Percentiles rank a stretch among this genome's conserved stretches.
Conservation (phyloP, 306 rosid genomes). For the Crataegus laevigata region DNA sequence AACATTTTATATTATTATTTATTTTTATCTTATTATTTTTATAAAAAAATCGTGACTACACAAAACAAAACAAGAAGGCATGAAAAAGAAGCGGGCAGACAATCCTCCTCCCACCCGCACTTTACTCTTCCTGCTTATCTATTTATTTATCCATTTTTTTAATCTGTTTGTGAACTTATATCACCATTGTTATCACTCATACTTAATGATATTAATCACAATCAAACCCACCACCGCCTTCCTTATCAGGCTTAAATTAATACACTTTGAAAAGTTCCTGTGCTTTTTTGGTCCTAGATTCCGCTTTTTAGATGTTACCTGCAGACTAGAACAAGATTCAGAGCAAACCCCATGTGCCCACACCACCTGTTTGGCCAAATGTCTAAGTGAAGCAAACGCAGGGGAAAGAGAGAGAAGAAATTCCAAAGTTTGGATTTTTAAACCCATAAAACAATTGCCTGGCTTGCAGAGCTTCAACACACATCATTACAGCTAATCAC, state of each 20-base stretch:
- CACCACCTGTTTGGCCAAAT: slow-evolving; percentile 23
- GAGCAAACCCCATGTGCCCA: slow-evolving; percentile 43
- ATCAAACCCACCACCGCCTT: neutral
- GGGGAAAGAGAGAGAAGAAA: neutral
- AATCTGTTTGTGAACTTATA: neutral
- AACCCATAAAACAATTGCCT: slow-evolving; percentile 15
- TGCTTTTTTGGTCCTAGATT: neutral
- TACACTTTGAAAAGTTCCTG: neutral
- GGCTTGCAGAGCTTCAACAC: slow-evolving; percentile 13
- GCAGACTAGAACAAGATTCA: neutral
- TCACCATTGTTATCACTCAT: neutral
- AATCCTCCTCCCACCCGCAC: neutral
- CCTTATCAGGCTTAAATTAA: neutral
- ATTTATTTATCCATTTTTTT: neutral
- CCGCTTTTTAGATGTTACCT: neutral
- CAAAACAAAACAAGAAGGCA: no score
- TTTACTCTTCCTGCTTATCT: neutral
- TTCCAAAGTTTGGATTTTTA: neutral
- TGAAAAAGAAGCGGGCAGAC: no score
- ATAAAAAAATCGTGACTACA: no score
- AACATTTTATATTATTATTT: no score
- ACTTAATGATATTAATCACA: neutral
- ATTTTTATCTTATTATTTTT: no score
- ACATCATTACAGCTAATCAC: slow-evolving; percentile 23
- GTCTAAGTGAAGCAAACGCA: slow-evolving; percentile 10